Evolutionary conservation across 176 grass and related monocot genomes (phyloP), one percentile per base, ranked within the genome.

Genomic region (Tuctoria greenei): DNA sequence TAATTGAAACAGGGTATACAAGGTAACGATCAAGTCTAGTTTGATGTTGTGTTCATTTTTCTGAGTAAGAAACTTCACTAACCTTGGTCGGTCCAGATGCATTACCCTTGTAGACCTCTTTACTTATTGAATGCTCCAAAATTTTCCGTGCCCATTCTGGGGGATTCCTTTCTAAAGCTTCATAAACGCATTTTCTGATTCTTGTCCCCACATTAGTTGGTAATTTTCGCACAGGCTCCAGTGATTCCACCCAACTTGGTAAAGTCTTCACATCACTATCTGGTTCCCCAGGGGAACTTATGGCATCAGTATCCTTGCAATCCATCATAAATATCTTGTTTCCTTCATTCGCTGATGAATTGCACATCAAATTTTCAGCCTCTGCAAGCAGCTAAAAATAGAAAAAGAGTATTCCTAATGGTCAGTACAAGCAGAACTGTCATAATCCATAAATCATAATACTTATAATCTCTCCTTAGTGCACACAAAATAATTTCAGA

Each of bases 201-300:
- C 95, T 89, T 20, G 95, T 98, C 64, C 95, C 95, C 43, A 98
- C 95, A 90, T 98, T 98, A 61, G 95, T 98, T n/a, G 95, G 95
- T 47, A 98, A 79, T 82, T 98, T 98, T 81, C 82, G 89, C 71
- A 98, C 95, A 64, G 91, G 89, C 76, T 98, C 95, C 69, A 98
- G 49, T 61, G 89, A 85, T 75, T 92, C 81, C 76, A 92, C 95
- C 95, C 95, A 98, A 78, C 92, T 87, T 65, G 95, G 95, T 72
- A 98, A 76, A 36, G 59, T 79, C 31, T 85, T 87, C 56, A 60
- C 71, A 79, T 92, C 78, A 83, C 65, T 52, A 80, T 66, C 46
- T 79, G 65, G 76, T 43, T 88, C 79, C 43, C 82, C 89, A 41
- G 89, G 85, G 43, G 81, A 76, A 80, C 47, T 73, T 72, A 73